phyloP scores from a whole-genome alignment of 225 moss, liverwort and hornwort species.

The Neckera pumila region DNA sequence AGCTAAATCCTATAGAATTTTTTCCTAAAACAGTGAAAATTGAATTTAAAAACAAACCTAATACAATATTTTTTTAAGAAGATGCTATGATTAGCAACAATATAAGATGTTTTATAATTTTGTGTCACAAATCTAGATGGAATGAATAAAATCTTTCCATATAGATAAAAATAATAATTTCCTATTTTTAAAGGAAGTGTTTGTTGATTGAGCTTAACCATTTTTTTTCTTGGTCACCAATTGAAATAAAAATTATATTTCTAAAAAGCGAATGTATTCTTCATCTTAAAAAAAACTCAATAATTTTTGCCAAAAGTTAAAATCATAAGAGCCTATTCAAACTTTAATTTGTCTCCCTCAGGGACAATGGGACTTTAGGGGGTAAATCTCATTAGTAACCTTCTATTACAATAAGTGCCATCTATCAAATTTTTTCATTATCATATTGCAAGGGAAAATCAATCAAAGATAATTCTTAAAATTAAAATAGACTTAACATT shows the following conservation, averaged over 20 bases:
- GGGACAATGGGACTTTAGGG: not conserved
- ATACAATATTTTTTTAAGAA: not conserved
- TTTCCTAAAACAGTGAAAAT: not conserved
- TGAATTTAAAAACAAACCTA: not conserved
- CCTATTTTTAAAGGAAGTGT: accelerated
- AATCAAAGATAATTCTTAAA: not conserved
- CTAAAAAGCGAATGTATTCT: no score
- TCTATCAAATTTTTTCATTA: not conserved
- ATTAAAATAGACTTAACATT: not conserved
- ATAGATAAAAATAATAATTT: not conserved
- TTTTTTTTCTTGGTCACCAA: not conserved
- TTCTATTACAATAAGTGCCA: not conserved
- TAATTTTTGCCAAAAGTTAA: not conserved
- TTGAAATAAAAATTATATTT: not conserved
- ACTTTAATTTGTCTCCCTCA: not conserved
- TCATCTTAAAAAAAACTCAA: not conserved
- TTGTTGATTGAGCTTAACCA: not conserved
- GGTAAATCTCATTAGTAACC: no score
- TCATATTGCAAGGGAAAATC: no score
- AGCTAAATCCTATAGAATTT: accelerated
- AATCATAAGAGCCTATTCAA: not conserved
- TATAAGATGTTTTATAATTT: not conserved
- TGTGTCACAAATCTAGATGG: not conserved
- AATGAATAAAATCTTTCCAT: not conserved
- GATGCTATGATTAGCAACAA: not conserved